Base-by-base conservation (phyloP, 2,329 filamentous ascomycete species). In the Scedosporium aurantiacum region DNA sequence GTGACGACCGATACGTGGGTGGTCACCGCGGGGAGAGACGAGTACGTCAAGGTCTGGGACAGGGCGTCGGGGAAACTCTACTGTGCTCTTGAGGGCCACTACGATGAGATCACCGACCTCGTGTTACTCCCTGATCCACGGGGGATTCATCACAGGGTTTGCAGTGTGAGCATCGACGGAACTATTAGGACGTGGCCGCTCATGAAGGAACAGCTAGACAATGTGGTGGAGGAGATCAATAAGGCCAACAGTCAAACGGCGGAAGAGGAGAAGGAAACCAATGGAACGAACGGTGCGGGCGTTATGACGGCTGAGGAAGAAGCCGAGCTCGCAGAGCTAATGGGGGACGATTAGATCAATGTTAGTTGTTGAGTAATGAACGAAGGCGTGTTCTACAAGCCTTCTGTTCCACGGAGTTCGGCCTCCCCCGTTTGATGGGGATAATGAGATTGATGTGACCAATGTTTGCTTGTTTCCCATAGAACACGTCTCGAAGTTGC, bases 21-120 rank as follows among this genome's bases (percentile, higher is more conserved):
- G 12, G 75, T 96, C 50, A 97, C 94, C 1, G 92, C 89, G 1
- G 96, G 94, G 62, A 81, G 94, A 66, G 91, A 97, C 69, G 94
- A 99, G 74, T 85, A 96, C 67, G 80, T 99, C 63, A 89, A 95
- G 67, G 82, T 97, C 7, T 99, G 93, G 93, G 88, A 96, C 71
- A 76, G 82, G 56, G 70, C 84, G 63, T 87, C 84, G 7, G 90
- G 90, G 4, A 85, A 87, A 70, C 76, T 95, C 37, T 82, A 88
- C 69, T 89, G 89, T 71, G 82, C 82, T 6, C 86, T 93, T 63
- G 81, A 84, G 43, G 94, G 94, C 0, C 94, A 99, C 75, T 97
- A 85, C 70, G 91, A 99, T 69, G 94, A 97, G 73, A 87, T 99
- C 14, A 97, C 91, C 1, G 90, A 87, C 41, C 74, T 97, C 52